Evolutionary conservation across 768 basidiomycete species (phyloP), one percentile per base, ranked within the genome.

Genomic region (Fomitopsis pulvina): DNA sequence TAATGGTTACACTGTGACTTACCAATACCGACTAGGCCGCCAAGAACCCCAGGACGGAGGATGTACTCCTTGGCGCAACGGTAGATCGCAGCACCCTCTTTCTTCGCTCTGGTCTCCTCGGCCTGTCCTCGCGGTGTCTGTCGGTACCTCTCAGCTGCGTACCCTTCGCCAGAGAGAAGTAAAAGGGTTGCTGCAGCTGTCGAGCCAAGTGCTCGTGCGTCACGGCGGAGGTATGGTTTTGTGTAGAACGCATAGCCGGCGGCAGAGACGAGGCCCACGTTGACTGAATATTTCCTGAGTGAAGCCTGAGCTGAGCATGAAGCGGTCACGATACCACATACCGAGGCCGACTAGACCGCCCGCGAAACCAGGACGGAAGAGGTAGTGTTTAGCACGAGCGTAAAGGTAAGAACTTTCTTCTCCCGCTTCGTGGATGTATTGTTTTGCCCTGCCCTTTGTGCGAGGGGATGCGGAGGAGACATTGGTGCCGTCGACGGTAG

Each of bases 301-400:
- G 1, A 7, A 18, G 28, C 28, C 38, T 47, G 18, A 45, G 38
- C 14, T 11, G 12, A 21, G 29, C 11, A 27, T 14, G n/a, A 29
- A 46, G 48, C 10, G 45, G 43, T 12, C 39, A 26, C 24, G 26
- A 7, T n/a, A n/a, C n/a, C n/a, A 70, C 77, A 16, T 55, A 86
- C 87, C 73, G 40, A 89, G 62, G 38, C 86, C 86, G 52, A 89
- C 57, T 25, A 88, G 67, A 38, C 88, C 87, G 24, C 88, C 84
- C 9, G 82, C 81, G 45, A 85, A 78, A 22, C 79, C 79, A 12
- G 87, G 86, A 25, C 78, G 74, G 51, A 88, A 67, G 22, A 88
- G 57, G 56, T 76, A 72, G 25, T 75, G 66, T 55, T 79, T 81
- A 3, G 75, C 64, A 22, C 71, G 54, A 8, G 73, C 66, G 76